These are phyloP conservation scores for Phoma sp. DNA, from an alignment of 2,329 filamentous ascomycete species.

Conservation along the genomic window DNA sequence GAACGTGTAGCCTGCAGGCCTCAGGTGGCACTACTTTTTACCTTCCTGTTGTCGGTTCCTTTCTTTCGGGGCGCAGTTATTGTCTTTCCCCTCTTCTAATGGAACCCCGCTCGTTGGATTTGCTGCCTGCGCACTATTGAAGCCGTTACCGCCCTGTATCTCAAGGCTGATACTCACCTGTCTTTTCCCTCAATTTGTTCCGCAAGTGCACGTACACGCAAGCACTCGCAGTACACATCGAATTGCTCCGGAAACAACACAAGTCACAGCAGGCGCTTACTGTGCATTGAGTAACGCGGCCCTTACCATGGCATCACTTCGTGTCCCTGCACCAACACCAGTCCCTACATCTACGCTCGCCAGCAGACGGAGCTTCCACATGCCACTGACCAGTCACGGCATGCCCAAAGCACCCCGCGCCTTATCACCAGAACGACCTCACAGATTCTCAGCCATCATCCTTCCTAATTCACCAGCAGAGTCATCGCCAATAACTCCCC, in stretches of 20 bases:
- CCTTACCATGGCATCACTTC: slow-evolving; percentile 30
- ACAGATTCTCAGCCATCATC: slow-evolving; percentile 38
- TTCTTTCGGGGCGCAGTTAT: slow-evolving; percentile 30
- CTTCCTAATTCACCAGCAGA: slow-evolving; percentile 24
- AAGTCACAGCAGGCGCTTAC: slow-evolving; percentile 17
- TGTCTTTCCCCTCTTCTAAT: slow-evolving; percentile 23
- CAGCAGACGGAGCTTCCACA: slow-evolving; percentile 29
- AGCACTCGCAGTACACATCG: slow-evolving; percentile 2
- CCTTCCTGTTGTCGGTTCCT: slow-evolving; percentile 30
- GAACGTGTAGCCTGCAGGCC: slow-evolving; percentile 40
- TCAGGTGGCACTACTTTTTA: slow-evolving; percentile 39
- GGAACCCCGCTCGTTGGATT: slow-evolving; percentile 24
- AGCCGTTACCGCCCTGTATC: slow-evolving; percentile 10
- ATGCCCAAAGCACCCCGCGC: slow-evolving; percentile 43
- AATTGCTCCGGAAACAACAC: slow-evolving; percentile 5
- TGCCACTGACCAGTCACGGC: slow-evolving; percentile 43
- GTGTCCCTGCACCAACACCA: slow-evolving; percentile 33
- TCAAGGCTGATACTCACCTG: slow-evolving; percentile 5
- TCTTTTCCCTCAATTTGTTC: neutral
- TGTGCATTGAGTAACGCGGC: slow-evolving; percentile 14
- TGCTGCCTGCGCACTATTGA: slow-evolving; percentile 26
- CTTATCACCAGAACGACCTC: slow-evolving; percentile 36
- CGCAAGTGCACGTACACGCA: slow-evolving; percentile 2
- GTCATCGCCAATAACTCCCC: slow-evolving; percentile 31
- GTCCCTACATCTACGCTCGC: slow-evolving; percentile 29